Evolutionary conservation across 1,284 basidiomycete genomes (phyloP), one percentile per base, ranked within the genome.

Genomic region (Inonotus hispidus): DNA sequence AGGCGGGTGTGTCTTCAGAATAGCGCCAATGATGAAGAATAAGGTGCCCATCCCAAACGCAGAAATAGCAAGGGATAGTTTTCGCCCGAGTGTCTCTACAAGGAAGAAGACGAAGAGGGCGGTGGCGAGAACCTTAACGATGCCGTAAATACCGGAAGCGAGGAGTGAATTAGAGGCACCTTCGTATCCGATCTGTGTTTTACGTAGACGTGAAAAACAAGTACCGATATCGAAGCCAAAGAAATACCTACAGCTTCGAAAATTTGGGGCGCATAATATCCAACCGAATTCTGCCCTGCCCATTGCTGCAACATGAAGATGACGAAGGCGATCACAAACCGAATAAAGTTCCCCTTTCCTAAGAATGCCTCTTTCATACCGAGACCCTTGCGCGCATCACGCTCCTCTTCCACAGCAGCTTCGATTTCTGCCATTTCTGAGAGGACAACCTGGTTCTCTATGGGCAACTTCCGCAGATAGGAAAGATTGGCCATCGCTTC

Each of bases 91-190:
- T 11, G 71, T 66, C 65, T 85, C 84, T 58, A 82, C 79, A 65
- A 83, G 74, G 71, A 84, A 72, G 67, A 80, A 77, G 61, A 87
- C 78, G 71, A 85, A 92, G 63, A 85, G 63, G 0, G 79, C 62
- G 0, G 91, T 92, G 1, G 90, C 83, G 46, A 90, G 76, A 58
- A 92, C 78, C 70, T 91, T 85, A 70, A 90, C 79, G 69, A 91
- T 78, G 58, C 90, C 91, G 68, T 93, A 94, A 58, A 93, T 83
- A 25, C 91, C 91, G 10, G 87, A 88, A 1, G 92, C 90, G 60
- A 93, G 82, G 1, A 93, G 79, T 5, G 83, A 82, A 66, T 79
- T 81, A 55, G 79, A 79, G 2, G 77, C 76, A 23, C 80, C 83
- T 1, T 76, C 79, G 70, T 83, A 89, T 6, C 88, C 88, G 66